Conservation (phyloP, 352 stramenopile genomes). For the Thalassiosira ordinaria region DNA sequence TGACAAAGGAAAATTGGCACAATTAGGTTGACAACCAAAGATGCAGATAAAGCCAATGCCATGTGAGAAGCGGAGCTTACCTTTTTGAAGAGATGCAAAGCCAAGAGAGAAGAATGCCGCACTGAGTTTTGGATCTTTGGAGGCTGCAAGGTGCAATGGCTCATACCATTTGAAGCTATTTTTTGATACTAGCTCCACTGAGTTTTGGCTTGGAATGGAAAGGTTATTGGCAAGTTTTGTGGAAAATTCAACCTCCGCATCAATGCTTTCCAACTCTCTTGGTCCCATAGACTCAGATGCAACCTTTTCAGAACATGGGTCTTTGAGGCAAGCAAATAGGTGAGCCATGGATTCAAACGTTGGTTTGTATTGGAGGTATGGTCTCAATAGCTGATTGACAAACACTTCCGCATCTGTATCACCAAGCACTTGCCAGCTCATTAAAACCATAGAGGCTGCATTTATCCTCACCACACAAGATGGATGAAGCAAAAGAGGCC, state of each 20-base stretch:
- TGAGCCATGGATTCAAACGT: conserved; percentile 48
- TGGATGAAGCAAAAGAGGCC: conserved; percentile 84
- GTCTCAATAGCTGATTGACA: conserved; percentile 88
- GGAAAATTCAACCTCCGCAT: conserved; percentile 45
- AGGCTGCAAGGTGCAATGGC: conserved; percentile 25
- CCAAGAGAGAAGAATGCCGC: conserved; percentile 41
- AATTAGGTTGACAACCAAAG: conserved; percentile 14
- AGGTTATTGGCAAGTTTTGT: conserved; percentile 42
- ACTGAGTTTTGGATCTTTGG: conserved; percentile 22
- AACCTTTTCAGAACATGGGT: conserved; percentile 11
- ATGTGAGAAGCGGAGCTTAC: conserved; percentile 20
- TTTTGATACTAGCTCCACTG: conserved; percentile 38
- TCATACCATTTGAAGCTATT: conserved; percentile 52
- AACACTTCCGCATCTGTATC: conserved; percentile 92
- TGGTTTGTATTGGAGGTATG: conserved; percentile 88
- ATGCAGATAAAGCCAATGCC: too few species aligned
- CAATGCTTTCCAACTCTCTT: conserved; percentile 18
- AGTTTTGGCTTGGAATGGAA: conserved; percentile 64
- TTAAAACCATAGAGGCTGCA: conserved; percentile 84
- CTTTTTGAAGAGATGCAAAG: conserved; percentile 38
- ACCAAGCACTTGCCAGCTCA: conserved; percentile 89
- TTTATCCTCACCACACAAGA: conserved; percentile 64
- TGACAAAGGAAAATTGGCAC: not conserved
- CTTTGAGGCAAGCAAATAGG: conserved; percentile 38
- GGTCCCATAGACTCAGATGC: not conserved